phyloP scores from a whole-genome alignment of 129 eudicot species.

The Saposhnikovia divaricata region DNA sequence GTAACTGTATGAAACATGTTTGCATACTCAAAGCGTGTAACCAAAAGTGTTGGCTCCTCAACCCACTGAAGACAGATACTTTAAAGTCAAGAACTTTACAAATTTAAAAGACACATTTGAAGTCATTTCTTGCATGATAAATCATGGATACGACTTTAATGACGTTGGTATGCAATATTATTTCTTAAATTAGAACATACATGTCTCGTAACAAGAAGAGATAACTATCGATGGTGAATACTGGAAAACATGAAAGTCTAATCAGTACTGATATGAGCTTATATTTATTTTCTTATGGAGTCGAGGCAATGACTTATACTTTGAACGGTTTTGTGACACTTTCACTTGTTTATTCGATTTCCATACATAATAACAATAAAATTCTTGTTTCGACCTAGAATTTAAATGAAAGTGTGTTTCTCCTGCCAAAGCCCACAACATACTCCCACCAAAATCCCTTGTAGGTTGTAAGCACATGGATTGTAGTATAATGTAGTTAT shows the following conservation, averaged over 20 bases:
- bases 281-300: neutral
- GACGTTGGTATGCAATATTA: neutral
- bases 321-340: neutral
- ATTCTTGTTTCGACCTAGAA: neutral
- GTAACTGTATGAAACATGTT: constrained; percentile 89
- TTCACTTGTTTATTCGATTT: neutral
- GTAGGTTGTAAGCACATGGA: neutral
- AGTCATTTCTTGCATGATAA: constrained; percentile 1
- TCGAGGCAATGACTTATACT: neutral
- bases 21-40: constrained; percentile 94
- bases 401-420: neutral
- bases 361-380: too few species aligned
- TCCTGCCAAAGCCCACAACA: neutral
- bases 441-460: neutral
- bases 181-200: neutral
- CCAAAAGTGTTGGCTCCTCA: constrained; percentile 89
- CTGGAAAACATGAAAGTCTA: neutral
- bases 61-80: constrained; percentile 65
- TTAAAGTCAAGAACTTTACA: constrained; percentile 19
- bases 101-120: neutral
- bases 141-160: neutral
- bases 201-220: neutral
- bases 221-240: neutral
- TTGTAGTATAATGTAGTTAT: neutral
- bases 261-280: neutral